These are phyloP conservation scores for Emericellopsis atlantica DNA, from an alignment of 2,329 filamentous ascomycete species.

Conservation along the genomic window DNA sequence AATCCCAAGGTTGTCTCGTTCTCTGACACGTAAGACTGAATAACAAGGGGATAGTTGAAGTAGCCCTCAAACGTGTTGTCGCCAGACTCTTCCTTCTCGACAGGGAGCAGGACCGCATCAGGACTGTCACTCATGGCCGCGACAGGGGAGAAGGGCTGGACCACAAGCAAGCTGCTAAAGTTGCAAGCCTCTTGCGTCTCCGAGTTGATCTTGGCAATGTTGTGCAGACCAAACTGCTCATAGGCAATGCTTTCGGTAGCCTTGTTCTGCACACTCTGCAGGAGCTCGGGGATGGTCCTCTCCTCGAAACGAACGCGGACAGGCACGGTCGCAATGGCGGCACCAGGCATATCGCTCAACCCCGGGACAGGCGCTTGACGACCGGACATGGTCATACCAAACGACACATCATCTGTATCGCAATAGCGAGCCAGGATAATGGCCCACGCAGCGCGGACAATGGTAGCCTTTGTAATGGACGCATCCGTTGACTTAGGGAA, in stretches of 20 bases:
- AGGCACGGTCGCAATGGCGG: conserved; percentile 6
- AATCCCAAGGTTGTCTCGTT: not conserved
- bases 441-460: conserved; percentile 10
- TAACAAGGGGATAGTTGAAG: conserved; percentile 5
- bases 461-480: conserved; percentile 6
- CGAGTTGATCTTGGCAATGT: conserved; percentile 5
- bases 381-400: conserved; percentile 11
- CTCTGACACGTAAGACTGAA: conserved; percentile 2
- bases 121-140: not conserved
- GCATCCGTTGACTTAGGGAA: conserved; percentile 6
- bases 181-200: conserved; percentile 5
- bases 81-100: not conserved
- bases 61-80: conserved; percentile 14
- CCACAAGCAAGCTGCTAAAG: conserved; percentile 7
- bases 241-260: conserved; percentile 4
- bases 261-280: conserved; percentile 3
- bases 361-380: conserved; percentile 9
- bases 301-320: conserved; percentile 1
- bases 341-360: conserved; percentile 7
- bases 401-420: conserved; percentile 7
- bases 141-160: conserved; percentile 1
- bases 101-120: not conserved
- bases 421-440: conserved; percentile 8
- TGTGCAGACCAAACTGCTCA: conserved; percentile 9
- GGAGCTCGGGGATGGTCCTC: not conserved